A percentile compares a stretch with the other conserved stretches of the same genome.
Evolutionary conservation across 2,329 filamentous ascomycete species (phyloP).

Genomic region (Penicillium sp.): DNA sequence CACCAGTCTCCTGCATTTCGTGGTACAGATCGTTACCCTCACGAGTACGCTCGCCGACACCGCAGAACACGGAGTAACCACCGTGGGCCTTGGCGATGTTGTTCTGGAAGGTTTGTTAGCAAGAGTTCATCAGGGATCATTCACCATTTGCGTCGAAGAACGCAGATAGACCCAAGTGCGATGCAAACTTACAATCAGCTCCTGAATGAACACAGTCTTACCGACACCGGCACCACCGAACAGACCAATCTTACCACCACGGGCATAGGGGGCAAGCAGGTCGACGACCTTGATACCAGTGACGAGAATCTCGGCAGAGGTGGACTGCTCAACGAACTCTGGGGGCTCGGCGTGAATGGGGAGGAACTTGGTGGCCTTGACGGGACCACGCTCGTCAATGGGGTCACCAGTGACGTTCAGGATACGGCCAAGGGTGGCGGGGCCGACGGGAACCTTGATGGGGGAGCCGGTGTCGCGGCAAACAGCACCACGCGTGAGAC

Average conservation of each 20-base stretch:
- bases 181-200: conserved; percentile 74
- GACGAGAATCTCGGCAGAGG: conserved; percentile 91
- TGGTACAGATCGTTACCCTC: conserved; percentile 99
- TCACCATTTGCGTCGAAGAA: neutral
- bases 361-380: conserved; percentile 84
- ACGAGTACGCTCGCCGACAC: conserved; percentile 99
- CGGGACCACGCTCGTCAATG: conserved; percentile 98
- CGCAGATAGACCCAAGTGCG: neutral
- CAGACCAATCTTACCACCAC: conserved; percentile 99
- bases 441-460: conserved; percentile 95
- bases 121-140: no score
- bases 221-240: conserved; percentile 99
- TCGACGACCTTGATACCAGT: conserved; percentile 99
- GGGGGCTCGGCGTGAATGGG: conserved; percentile 96
- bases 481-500: conserved; percentile 90
- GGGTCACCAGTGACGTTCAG: conserved; percentile 99
- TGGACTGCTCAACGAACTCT: conserved; percentile 92
- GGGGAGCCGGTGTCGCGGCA: conserved; percentile 87
- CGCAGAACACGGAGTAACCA: conserved; percentile 99
- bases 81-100: conserved; percentile 99
- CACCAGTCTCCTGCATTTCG: conserved; percentile 99
- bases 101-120: conserved; percentile 60
- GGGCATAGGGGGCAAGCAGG: conserved; percentile 96
- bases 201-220: conserved; percentile 99
- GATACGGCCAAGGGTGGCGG: conserved; percentile 94